phyloP scores from a whole-genome alignment of 2,329 filamentous ascomycete genomes.

The Bertia moriformis region DNA sequence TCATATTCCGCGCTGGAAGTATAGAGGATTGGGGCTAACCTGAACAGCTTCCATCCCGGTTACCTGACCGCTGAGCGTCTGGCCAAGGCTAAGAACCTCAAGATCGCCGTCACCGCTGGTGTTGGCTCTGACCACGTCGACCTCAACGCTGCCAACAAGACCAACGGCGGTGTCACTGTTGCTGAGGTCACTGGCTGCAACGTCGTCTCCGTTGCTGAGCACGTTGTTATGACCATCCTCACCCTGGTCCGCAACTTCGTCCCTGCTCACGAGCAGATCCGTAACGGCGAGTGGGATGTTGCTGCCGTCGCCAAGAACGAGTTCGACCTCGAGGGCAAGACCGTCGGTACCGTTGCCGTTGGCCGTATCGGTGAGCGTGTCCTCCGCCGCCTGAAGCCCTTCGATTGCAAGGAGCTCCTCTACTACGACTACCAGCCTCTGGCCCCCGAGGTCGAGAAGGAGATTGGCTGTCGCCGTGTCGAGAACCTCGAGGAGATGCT shows the following conservation, averaged over 20 bases:
- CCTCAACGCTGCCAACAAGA: slow-evolving; percentile 91
- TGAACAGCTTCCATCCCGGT: slow-evolving; percentile 85
- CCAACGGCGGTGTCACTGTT: slow-evolving; percentile 93
- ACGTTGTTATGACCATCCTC: slow-evolving; percentile 98
- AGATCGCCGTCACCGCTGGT: slow-evolving; percentile 90
- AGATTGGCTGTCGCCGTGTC: slow-evolving; percentile 88
- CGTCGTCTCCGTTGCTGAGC: slow-evolving; percentile 95
- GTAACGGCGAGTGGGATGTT: slow-evolving; percentile 83
- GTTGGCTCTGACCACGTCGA: slow-evolving; percentile 98
- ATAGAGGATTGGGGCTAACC: slow-evolving; percentile 5
- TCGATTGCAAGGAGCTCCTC: slow-evolving; percentile 98
- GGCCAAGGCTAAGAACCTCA: slow-evolving; percentile 96
- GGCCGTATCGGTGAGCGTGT: slow-evolving; percentile 98
- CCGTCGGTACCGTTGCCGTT: slow-evolving; percentile 92
- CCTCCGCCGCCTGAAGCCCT: slow-evolving; percentile 84
- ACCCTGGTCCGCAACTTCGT: slow-evolving; percentile 94
- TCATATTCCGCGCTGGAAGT: slow-evolving; percentile 5
- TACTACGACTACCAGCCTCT: slow-evolving; percentile 99
- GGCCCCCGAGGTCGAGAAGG: slow-evolving; percentile 69
- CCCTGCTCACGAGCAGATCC: slow-evolving; percentile 87
- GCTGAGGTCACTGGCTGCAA: slow-evolving; percentile 97
- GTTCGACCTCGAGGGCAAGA: slow-evolving; percentile 93
- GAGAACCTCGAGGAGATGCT: slow-evolving; percentile 86
- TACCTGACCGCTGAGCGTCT: slow-evolving; percentile 95
- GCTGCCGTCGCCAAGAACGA: slow-evolving; percentile 95